Conservation (phyloP, 1,284 basidiomycete genomes). For the Microstroma glucosiphilum region DNA sequence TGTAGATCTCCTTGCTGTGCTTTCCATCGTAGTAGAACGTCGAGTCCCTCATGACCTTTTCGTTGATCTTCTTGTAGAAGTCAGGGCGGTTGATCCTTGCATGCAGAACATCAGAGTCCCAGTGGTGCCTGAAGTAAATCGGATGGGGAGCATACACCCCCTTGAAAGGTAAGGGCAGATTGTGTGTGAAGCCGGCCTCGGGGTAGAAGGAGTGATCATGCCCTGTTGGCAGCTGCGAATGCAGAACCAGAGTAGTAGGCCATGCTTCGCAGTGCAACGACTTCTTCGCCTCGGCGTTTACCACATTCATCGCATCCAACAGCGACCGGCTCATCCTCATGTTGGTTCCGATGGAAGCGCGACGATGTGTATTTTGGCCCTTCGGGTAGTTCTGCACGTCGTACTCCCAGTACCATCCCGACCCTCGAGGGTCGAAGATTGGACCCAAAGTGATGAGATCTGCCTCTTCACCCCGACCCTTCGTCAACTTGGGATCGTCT, state of each 20-base stretch:
- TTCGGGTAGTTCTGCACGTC: slow-evolving; percentile 49
- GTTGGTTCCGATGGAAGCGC: slow-evolving; percentile 50
- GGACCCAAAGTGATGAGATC: slow-evolving; percentile 49
- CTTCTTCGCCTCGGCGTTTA: slow-evolving; percentile 50
- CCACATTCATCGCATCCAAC: slow-evolving; percentile 50
- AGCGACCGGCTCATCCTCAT: slow-evolving; percentile 48
- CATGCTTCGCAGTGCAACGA: slow-evolving; percentile 50
- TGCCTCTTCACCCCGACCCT: slow-evolving; percentile 43
- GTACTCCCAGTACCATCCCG: slow-evolving; percentile 51
- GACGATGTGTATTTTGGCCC: slow-evolving; percentile 41
- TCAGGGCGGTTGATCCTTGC: slow-evolving; percentile 45
- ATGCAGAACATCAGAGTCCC: slow-evolving; percentile 46
- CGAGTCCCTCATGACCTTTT: slow-evolving; percentile 48
- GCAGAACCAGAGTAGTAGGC: slow-evolving; percentile 49
- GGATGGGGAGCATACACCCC: slow-evolving; percentile 49
- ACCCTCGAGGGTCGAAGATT: slow-evolving; percentile 50
- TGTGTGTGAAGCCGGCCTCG: slow-evolving; percentile 48
- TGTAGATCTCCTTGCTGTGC: slow-evolving; percentile 47
- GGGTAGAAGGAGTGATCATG: slow-evolving; percentile 48
- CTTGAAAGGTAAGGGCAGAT: slow-evolving; percentile 48
- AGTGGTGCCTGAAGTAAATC: slow-evolving; percentile 50
- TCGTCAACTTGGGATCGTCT: slow-evolving; percentile 26
- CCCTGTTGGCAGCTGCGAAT: slow-evolving; percentile 46
- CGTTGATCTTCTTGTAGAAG: slow-evolving; percentile 50
- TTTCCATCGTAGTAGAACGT: slow-evolving; percentile 49